Conservation (phyloP, 2,329 filamentous ascomycete species). For the Laburnicola sp. region DNA sequence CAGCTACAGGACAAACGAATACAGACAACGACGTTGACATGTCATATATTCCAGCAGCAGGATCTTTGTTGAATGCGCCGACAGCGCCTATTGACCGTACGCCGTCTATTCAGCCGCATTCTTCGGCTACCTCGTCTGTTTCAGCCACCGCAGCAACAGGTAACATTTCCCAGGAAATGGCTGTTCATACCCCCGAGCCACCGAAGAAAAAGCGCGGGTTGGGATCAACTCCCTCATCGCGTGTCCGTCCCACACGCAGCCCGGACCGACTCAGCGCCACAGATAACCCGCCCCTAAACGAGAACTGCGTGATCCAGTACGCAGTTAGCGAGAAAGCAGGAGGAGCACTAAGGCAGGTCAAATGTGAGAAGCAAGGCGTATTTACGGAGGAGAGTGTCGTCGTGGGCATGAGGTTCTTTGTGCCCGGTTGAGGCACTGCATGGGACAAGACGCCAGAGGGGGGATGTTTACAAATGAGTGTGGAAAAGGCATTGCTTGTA, state of each 20-base stretch:
- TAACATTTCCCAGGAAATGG: too few relatives aligned
- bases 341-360: slow-evolving; percentile 44
- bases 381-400: slow-evolving; percentile 49
- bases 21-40: background rate
- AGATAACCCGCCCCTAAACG: slow-evolving; percentile 34
- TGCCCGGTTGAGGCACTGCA: slow-evolving; percentile 19
- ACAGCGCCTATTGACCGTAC: too few relatives aligned
- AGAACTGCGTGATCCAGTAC: slow-evolving; percentile 41
- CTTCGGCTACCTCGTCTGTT: too few relatives aligned
- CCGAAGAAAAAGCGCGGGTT: slow-evolving; percentile 14
- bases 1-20: background rate
- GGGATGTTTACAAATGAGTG: too few relatives aligned
- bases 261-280: slow-evolving; percentile 28
- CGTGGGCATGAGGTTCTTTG: slow-evolving; percentile 48
- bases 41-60: too few relatives aligned
- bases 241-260: slow-evolving; percentile 4
- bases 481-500: too few relatives aligned
- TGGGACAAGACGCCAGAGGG: too few relatives aligned
- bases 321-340: slow-evolving; percentile 29
- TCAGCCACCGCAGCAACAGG: too few relatives aligned
- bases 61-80: background rate
- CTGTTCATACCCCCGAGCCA: background rate
- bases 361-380: slow-evolving; percentile 43
- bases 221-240: background rate
- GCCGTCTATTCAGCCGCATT: too few relatives aligned